Evolutionary conservation across 495 filamentous ascomycete species (phyloP), one percentile per base, ranked within the genome.

Genomic region (Penicillium angulare): DNA sequence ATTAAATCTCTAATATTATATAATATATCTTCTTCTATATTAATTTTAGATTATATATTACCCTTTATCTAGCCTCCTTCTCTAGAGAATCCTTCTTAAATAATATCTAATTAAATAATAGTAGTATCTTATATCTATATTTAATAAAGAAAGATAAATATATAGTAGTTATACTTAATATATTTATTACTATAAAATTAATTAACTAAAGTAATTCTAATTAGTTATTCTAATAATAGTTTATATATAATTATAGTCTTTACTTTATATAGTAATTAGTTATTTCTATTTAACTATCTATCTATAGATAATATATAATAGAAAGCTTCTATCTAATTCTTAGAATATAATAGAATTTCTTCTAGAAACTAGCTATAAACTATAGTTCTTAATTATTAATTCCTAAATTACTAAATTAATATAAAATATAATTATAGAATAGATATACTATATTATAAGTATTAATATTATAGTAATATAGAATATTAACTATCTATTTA

Each of bases 211-310:
- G 35, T 41, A 47, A 57, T 34, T 49, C 36, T 1, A 31, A 32
- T 65, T 43, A 74, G 49, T 73, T 36, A 39, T 67, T 36, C 23
- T 73, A 55, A 1, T 51, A 36, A 43, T 64, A 66, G 27, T 58
- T 59, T 15, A 53, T 23, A 39, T 58, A 71, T 7, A 15, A 12
- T 0, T 58, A 50, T 3, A 71, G 46, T n/a, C 56, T 54, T 9
- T 59, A 38, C 43, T 69, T 48, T 5, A 71, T 1, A 9, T 27
- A 20, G 5, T 56, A 21, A 42, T 64, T 68, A 4, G 35, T 18
- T 7, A n/a, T 27, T 32, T 73, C 62, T 0, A 60, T 69, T 20
- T 69, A 53, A 0, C 61, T 52, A 55, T 70, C 53, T 0, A 59
- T 69, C 36, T 67, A 27, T 0, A 61, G 56, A 26, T 73, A 52